Evolutionary conservation across 768 basidiomycete genomes (phyloP), one percentile per base, ranked within the genome.

Genomic region (Pilatotrama ljubarskyi): DNA sequence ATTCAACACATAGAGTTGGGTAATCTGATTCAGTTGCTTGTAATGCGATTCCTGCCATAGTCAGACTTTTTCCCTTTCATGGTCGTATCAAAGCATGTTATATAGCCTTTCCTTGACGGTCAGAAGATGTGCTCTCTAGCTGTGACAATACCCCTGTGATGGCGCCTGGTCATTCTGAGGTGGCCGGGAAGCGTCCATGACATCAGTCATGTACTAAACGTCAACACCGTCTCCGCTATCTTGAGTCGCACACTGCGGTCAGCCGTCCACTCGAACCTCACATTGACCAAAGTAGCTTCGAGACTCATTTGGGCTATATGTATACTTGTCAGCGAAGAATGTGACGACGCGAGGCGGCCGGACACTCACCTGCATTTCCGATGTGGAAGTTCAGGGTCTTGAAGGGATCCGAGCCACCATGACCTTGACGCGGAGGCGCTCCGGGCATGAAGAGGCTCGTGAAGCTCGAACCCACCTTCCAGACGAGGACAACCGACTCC

Each of bases 391-490:
- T 82, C 50, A 95, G 79, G 3, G 86, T 88, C 74, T 96, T 98
- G 79, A 84, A 98, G 0, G 97, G 93, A 48, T 90, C 82, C 0
- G 88, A 88, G 15, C 93, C 90, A 24, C 82, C 78, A 65, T 86
- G 82, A 0, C 95, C 94, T 73, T 98, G 95, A 29, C 93, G 78
- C 5, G 97, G 96, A 2, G 94, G 95, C 7, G 89, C 90, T 1
- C 95, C 95, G 1, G 92, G 87, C 70, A 87, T 87, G 70, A 98
- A 95, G 72, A 98, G 86, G 63, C 93, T 95, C 22, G 87, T 80
- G 63, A 99, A 83, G 68, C 92, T 93, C 9, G 86, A 81, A 0
- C 97, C 96, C 5, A 98, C 95, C 69, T 98, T 98, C 97, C 97
- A 99, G 14, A 96, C 92, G 13, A 93, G 81, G 5, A 94, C 88